phyloP scores from a whole-genome alignment of 257 asterid species.

The Solanum etuberosum region DNA sequence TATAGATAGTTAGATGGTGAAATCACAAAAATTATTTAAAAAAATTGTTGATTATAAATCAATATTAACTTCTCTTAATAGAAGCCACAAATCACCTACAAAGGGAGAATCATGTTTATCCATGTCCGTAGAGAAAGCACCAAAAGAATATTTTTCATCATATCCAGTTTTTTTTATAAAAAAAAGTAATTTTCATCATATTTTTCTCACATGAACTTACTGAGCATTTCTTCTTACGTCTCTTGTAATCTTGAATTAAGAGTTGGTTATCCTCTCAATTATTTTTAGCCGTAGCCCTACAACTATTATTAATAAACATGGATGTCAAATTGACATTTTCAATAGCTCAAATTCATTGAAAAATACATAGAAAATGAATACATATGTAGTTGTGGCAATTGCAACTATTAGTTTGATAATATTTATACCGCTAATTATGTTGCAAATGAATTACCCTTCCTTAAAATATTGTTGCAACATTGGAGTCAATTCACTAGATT shows the following conservation, averaged over 20 bases:
- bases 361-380: not conserved
- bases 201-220: conserved; percentile 58
- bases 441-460: not conserved
- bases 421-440: conserved; percentile 46
- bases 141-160: conserved; percentile 24
- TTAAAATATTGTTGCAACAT: not conserved
- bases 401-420: conserved; percentile 58
- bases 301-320: no score
- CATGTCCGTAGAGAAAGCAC: conserved; percentile 15
- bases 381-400: conserved; percentile 56
- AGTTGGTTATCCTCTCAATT: not conserved
- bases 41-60: no score
- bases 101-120: conserved; percentile 44
- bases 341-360: not conserved
- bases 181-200: no score
- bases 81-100: conserved; percentile 57
- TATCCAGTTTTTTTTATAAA: not conserved
- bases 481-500: not conserved
- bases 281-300: no score
- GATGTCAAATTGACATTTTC: not conserved
- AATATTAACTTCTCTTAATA: conserved; percentile 31
- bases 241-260: conserved; percentile 2
- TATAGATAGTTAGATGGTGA: no score
- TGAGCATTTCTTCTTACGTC: conserved; percentile 66
- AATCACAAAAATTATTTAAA: no score